Evolutionary conservation across 805 yeast genomes (phyloP).

Genomic region (Hyphopichia homilentoma): DNA sequence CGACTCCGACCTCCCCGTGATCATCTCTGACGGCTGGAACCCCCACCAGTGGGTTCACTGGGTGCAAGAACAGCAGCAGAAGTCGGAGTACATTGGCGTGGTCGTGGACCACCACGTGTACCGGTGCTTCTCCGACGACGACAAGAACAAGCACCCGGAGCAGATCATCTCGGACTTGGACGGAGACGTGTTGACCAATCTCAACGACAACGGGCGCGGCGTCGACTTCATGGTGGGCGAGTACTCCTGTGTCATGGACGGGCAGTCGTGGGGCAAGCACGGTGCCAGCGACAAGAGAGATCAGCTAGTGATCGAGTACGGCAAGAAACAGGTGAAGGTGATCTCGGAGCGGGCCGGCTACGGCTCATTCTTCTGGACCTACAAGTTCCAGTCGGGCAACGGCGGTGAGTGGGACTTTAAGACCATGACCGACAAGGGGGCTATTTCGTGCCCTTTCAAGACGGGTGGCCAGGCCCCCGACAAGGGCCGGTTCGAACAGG

Average conservation of each 20-base stretch:
- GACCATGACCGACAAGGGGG: conserved; percentile 67
- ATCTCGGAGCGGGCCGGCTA: conserved; percentile 53
- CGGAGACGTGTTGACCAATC: conserved; percentile 44
- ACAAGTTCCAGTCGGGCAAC: conserved; percentile 77
- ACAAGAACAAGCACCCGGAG: conserved; percentile 61
- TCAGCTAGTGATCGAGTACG: conserved; percentile 57
- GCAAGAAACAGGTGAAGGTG: conserved; percentile 47
- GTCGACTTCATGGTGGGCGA: conserved; percentile 85
- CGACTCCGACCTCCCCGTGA: conserved; percentile 59
- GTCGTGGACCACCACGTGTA: conserved; percentile 84
- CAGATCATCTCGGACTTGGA: conserved; percentile 59
- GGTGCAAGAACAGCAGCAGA: conserved; percentile 43
- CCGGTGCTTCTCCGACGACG: conserved; percentile 77
- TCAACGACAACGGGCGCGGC: conserved; percentile 38
- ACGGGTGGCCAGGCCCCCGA: conserved; percentile 33
- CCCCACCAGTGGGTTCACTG: conserved; percentile 72
- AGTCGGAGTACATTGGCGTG: conserved; percentile 48
- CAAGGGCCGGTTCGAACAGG: conserved; percentile 37
- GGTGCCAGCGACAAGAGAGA: conserved; percentile 42
- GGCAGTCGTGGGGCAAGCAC: conserved; percentile 62
- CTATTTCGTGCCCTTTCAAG: conserved; percentile 23
- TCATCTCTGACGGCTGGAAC: conserved; percentile 95
- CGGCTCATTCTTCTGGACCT: conserved; percentile 91
- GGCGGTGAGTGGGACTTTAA: conserved; percentile 97
- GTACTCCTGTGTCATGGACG: conserved; percentile 83